Percentiles rank a stretch among this genome's conserved stretches.
These are phyloP conservation scores for Plasmopara viticola DNA, from an alignment of 352 stramenopile species.

Conservation along the genomic window DNA sequence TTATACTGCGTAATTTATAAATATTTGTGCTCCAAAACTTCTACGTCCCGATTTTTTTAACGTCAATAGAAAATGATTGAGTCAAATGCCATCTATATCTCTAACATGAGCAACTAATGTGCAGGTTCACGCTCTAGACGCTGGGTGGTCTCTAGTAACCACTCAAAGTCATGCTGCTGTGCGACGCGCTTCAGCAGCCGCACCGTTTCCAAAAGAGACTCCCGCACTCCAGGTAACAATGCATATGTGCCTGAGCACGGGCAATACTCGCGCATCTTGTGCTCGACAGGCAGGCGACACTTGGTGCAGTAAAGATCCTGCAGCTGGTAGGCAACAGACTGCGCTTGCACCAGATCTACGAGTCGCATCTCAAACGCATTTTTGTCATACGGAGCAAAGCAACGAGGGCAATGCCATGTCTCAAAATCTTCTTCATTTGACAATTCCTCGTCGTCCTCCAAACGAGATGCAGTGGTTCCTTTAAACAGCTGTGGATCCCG, in stretches of 20 bases:
- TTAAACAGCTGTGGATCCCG: slow-evolving; percentile 88
- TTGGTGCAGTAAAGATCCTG: slow-evolving; percentile 86
- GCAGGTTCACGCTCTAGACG: slow-evolving; percentile 35
- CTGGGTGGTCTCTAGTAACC: slow-evolving; percentile 63
- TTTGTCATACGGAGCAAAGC: slow-evolving; percentile 87
- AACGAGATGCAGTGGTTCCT: slow-evolving; percentile 30
- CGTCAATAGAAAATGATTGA: no score
- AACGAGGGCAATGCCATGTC: slow-evolving; percentile 90
- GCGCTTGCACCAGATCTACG: slow-evolving; percentile 83
- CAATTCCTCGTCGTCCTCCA: slow-evolving; percentile 24
- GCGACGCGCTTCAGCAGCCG: slow-evolving; percentile 58
- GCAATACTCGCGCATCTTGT: slow-evolving; percentile 78
- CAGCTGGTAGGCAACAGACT: slow-evolving; percentile 90
- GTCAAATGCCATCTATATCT: no score
- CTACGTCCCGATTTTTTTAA: no score
- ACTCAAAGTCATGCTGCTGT: slow-evolving; percentile 60
- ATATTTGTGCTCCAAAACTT: no score
- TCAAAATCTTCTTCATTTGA: slow-evolving; percentile 17
- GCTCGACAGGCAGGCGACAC: slow-evolving; percentile 62
- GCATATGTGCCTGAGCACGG: slow-evolving; percentile 67
- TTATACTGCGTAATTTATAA: no score
- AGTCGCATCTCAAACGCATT: slow-evolving; percentile 87
- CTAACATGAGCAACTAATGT: slow-evolving; percentile 15
- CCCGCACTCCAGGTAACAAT: slow-evolving; percentile 25
- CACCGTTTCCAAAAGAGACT: slow-evolving; percentile 51